Conservation (phyloP, 352 stramenopile species). For the Phytophthora syringae region DNA sequence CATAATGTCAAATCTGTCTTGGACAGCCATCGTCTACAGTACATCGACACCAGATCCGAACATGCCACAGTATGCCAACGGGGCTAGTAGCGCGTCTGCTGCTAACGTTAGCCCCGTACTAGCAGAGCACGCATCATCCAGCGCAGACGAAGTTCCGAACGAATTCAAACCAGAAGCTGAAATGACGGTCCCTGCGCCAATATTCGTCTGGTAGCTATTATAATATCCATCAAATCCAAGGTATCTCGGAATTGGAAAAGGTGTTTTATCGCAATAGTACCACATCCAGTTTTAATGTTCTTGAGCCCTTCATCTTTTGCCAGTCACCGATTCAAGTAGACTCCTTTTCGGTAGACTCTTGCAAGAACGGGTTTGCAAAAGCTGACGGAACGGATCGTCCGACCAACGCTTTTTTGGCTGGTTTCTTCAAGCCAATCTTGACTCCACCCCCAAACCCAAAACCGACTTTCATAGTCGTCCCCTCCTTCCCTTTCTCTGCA, state of each 20-base stretch:
- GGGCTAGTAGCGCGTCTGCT: too few relatives aligned
- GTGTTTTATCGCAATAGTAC: too few relatives aligned
- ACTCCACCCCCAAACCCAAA: constrained; percentile 43
- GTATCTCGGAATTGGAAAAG: too few relatives aligned
- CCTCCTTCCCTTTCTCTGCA: constrained; percentile 1
- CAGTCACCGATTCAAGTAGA: constrained; percentile 23
- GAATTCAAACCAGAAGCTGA: neutral
- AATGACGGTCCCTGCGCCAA: too few relatives aligned
- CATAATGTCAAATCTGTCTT: too few relatives aligned
- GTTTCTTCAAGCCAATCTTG: constrained; percentile 37
- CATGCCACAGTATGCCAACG: neutral
- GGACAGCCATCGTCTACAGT: too few relatives aligned
- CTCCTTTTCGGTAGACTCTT: neutral
- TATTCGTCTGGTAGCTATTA: too few relatives aligned
- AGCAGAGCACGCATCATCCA: neutral
- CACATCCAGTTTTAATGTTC: too few relatives aligned
- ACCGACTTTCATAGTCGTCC: constrained; percentile 23
- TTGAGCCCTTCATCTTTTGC: too few relatives aligned
- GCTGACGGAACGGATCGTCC: constrained; percentile 10
- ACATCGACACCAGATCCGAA: neutral
- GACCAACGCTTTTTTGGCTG: constrained; percentile 14
- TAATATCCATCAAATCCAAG: neutral
- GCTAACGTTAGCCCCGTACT: too few relatives aligned
- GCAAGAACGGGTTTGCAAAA: constrained; percentile 21
- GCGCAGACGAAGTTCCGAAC: neutral